Percentiles rank a stretch among this genome's conserved stretches.
phyloP scores from a whole-genome alignment of 352 stramenopile species.

The Phytophthora syringae region DNA sequence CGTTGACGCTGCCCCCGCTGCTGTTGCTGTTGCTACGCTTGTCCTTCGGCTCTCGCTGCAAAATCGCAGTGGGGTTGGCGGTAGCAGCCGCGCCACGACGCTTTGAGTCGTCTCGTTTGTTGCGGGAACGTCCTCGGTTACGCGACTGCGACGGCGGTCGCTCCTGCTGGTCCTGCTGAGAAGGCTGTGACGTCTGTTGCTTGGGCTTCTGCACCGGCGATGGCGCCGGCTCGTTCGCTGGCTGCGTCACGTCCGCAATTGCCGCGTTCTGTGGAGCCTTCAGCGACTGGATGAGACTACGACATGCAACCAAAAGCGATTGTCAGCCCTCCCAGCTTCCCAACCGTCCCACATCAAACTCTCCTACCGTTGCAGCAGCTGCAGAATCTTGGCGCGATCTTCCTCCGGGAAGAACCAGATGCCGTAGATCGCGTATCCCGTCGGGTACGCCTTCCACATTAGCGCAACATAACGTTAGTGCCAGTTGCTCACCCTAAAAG shows the following conservation, averaged over 20 bases:
- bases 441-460: slow-evolving; percentile 46
- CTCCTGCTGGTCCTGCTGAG: slow-evolving; percentile 38
- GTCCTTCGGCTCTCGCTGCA: slow-evolving; percentile 63
- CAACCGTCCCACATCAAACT: not conserved
- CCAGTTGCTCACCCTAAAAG: no score
- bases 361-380: slow-evolving; percentile 69
- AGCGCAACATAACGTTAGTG: no score
- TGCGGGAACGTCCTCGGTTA: slow-evolving; percentile 56
- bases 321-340: no score
- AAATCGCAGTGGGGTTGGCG: slow-evolving; percentile 58
- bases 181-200: slow-evolving; percentile 41
- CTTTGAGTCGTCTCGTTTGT: slow-evolving; percentile 63
- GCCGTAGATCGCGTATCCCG: slow-evolving; percentile 84
- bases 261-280: slow-evolving; percentile 46
- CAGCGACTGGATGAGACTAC: slow-evolving; percentile 66
- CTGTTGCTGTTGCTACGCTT: slow-evolving; percentile 40
- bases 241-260: slow-evolving; percentile 15
- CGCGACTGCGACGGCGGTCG: slow-evolving; percentile 36
- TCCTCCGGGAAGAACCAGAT: slow-evolving; percentile 91
- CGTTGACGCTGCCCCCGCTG: slow-evolving; percentile 35
- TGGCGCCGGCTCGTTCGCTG: slow-evolving; percentile 34
- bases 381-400: slow-evolving; percentile 81
- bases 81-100: slow-evolving; percentile 21
- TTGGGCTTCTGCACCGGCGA: slow-evolving; percentile 23
- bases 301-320: slow-evolving; percentile 19